Percentiles rank a stretch among this genome's conserved stretches.
Conservation (phyloP, 2,329 filamentous ascomycete species). For the Ascochyta lentis region DNA sequence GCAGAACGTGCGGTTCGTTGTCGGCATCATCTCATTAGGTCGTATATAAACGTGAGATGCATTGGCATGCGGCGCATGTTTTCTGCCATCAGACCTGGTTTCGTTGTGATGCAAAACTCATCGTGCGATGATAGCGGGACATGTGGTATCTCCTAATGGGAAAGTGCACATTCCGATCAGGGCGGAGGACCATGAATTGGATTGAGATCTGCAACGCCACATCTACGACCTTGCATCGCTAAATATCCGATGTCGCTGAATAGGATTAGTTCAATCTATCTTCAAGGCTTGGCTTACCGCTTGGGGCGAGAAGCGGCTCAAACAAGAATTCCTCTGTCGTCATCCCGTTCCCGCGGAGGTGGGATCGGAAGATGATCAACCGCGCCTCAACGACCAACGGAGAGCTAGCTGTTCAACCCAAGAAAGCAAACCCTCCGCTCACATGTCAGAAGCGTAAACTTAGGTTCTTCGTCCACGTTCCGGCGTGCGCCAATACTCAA, state of each 20-base stretch:
- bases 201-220: conserved; percentile 5
- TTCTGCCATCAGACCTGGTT: not conserved
- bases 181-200: not conserved
- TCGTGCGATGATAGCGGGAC: not conserved
- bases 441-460: not conserved
- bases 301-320: conserved; percentile 5
- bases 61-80: not conserved
- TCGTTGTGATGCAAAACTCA: not conserved
- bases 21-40: not conserved
- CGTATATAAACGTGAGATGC: not conserved
- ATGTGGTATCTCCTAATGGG: not conserved
- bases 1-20: not conserved
- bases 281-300: not conserved
- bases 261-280: not conserved
- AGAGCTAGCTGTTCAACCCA: not conserved
- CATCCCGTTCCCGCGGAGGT: conserved; percentile 4
- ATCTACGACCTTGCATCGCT: not conserved
- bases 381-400: not conserved
- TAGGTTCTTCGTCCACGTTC: not conserved
- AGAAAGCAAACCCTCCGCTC: not conserved
- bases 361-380: not conserved
- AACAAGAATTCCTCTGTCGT: conserved; percentile 1
- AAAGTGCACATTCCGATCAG: conserved; percentile 9
- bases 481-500: no score
- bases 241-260: not conserved